Evolutionary conservation across 192 early-diverging fungal species (phyloP), one percentile per base, ranked within the genome.

Genomic region (Pilaira anomala): DNA sequence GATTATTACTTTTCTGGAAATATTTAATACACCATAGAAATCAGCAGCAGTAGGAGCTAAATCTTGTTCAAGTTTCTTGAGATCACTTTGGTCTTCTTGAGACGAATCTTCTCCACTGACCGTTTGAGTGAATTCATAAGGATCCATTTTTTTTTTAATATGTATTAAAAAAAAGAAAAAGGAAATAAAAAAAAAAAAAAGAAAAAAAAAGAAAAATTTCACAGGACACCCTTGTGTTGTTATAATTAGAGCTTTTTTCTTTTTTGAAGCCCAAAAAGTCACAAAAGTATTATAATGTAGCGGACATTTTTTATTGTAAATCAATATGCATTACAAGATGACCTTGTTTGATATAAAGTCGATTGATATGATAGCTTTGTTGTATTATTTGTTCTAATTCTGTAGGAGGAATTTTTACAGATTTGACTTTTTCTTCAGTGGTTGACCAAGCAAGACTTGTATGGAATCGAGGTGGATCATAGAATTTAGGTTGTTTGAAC

Each of bases 21-120:
- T 75, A 68, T 88, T 91, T 41, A 91, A 75, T 21, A 84, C 73
- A 7, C 73, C 80, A 56, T 90, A 89, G 76, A 84, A 86, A 67
- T 88, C 88, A 22, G 74, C 49, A 25, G 70, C 41, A 39, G 62
- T 61, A 8, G 83, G 81, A 24, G 66, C 56, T 8, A 76, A 48
- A 36, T 76, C 73, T 21, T 56, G 46, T 19, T 76, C 74, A 19
- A 76, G 24, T 24, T 64, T 30, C 3, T 57, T 50, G 7, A 76
- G 24, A 5, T 70, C 68, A 8, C 52, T 50, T n/a, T 76, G 65
- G 41, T 64, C 53, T 13, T 67, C 65, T 18, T 71, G 65, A 13
- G 54, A 60, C 7, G 58, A 54, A n/a, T 39, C 18, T 13, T 53
- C 30, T 5, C 51, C 57, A 18, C 48, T 57, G 2, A 46, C 40